Percentiles rank a stretch among this genome's conserved stretches.
These are phyloP conservation scores for Dothistroma pini DNA, from an alignment of 2,329 filamentous ascomycete genomes.

Conservation along the genomic window DNA sequence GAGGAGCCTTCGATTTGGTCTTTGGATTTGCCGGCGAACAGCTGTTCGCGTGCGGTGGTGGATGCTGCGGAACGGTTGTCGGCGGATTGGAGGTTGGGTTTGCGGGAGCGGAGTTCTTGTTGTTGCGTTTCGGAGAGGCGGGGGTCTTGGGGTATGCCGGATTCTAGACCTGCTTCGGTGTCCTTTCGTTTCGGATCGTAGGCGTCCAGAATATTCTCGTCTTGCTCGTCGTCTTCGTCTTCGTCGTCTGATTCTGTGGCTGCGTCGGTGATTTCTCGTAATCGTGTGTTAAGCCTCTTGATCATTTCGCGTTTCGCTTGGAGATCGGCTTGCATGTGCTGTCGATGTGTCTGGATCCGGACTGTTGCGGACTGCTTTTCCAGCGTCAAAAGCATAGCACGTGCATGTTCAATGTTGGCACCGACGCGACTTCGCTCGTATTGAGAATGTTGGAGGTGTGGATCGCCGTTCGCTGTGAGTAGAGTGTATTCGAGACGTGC, in stretches of 20 bases:
- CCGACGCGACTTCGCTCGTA: slow-evolving; percentile 62
- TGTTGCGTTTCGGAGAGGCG: slow-evolving; percentile 16
- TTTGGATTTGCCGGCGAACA: slow-evolving; percentile 35
- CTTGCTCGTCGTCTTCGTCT: slow-evolving; percentile 39
- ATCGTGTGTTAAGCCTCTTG: slow-evolving; percentile 61
- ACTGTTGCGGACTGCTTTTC: slow-evolving; percentile 64
- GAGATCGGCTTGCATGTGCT: slow-evolving; percentile 61
- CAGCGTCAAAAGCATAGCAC: slow-evolving; percentile 63
- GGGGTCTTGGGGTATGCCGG: slow-evolving; percentile 16
- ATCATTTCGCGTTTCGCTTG: slow-evolving; percentile 62
- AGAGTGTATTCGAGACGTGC: slow-evolving; percentile 63
- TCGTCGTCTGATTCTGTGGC: slow-evolving; percentile 36
- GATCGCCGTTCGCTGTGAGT: slow-evolving; percentile 56
- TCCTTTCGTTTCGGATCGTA: slow-evolving; percentile 42
- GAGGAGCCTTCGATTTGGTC: slow-evolving; percentile 6
- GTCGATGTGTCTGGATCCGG: slow-evolving; percentile 56
- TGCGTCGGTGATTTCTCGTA: slow-evolving; percentile 66
- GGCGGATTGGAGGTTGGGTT: slow-evolving; percentile 17
- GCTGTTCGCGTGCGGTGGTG: slow-evolving; percentile 35
- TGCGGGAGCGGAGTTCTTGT: slow-evolving; percentile 27
- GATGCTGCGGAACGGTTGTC: slow-evolving; percentile 31
- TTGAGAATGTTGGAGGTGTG: slow-evolving; percentile 49
- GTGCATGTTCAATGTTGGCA: slow-evolving; percentile 68
- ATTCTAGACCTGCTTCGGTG: slow-evolving; percentile 29
- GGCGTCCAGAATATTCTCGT: slow-evolving; percentile 39